Conservation (phyloP, 192 early-diverging fungal species). For the Coemansia sp. region DNA sequence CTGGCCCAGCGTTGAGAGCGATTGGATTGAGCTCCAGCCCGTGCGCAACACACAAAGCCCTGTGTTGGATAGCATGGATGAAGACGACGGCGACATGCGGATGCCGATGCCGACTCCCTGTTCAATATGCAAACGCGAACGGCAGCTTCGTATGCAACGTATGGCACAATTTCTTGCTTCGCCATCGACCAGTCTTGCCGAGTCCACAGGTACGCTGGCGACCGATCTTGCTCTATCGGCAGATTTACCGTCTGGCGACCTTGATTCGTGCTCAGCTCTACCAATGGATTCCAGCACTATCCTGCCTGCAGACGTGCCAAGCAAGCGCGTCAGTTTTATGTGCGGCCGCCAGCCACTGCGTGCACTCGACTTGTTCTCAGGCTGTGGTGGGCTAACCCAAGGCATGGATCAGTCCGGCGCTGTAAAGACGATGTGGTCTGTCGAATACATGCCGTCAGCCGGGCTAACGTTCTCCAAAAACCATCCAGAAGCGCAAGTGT, state of each 20-base stretch:
- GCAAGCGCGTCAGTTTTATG: slow-evolving; percentile 18
- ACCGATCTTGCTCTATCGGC: neutral
- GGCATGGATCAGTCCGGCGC: slow-evolving; percentile 60
- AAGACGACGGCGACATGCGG: slow-evolving; percentile 14
- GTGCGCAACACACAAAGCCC: neutral
- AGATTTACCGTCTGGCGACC: too few species aligned
- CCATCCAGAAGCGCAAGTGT: slow-evolving; percentile 58
- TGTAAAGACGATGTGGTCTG: slow-evolving; percentile 61
- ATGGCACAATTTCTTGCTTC: slow-evolving; percentile 21
- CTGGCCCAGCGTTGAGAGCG: slow-evolving; percentile 17
- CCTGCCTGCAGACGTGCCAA: neutral
- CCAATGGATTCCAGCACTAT: neutral
- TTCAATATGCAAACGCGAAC: slow-evolving; percentile 31
- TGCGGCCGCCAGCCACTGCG: slow-evolving; percentile 41
- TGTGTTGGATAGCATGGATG: neutral
- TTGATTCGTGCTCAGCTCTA: neutral
- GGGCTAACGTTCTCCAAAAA: slow-evolving; percentile 62
- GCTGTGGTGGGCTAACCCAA: slow-evolving; percentile 66
- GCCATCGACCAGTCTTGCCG: slow-evolving; percentile 1
- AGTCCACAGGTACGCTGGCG: neutral
- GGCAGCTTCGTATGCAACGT: slow-evolving; percentile 13
- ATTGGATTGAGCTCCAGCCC: slow-evolving; percentile 24
- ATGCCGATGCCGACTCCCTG: slow-evolving; percentile 24
- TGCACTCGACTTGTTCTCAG: slow-evolving; percentile 67
- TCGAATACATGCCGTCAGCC: slow-evolving; percentile 62